These are phyloP conservation scores for Maudiozyma serrabonitensis DNA, from an alignment of 805 yeast species.

Conservation along the genomic window DNA sequence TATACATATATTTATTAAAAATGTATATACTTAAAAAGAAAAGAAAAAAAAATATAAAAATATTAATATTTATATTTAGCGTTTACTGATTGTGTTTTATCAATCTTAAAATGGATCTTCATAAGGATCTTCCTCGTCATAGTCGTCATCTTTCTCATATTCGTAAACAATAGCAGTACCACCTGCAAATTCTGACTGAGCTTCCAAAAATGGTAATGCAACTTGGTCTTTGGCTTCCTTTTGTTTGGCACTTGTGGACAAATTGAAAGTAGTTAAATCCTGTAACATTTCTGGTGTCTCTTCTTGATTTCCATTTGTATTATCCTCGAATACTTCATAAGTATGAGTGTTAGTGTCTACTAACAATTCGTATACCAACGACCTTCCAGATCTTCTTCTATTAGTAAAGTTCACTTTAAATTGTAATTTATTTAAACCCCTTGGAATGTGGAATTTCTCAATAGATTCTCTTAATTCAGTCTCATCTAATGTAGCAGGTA, in stretches of 20 bases:
- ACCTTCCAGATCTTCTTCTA: conserved; percentile 79
- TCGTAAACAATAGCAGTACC: conserved; percentile 89
- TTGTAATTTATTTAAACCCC: conserved; percentile 37
- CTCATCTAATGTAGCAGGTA: conserved; percentile 30
- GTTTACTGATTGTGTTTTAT: background rate
- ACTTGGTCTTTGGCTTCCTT: conserved; percentile 73
- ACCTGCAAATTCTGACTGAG: conserved; percentile 65
- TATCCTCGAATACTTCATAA: conserved; percentile 24
- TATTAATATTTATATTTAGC: background rate
- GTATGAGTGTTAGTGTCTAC: conserved; percentile 42
- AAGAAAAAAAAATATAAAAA: background rate
- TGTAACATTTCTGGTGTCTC: conserved; percentile 50
- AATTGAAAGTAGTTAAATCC: conserved; percentile 79
- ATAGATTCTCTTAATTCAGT: conserved; percentile 38
- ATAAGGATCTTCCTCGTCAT: conserved; percentile 95
- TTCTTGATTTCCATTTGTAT: conserved; percentile 10
- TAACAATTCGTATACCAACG: conserved; percentile 44
- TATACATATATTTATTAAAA: background rate
- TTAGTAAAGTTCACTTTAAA: conserved; percentile 49
- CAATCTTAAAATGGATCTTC: conserved; percentile 78
- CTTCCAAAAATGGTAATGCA: conserved; percentile 83
- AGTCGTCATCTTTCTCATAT: conserved; percentile 93
- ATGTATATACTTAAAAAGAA: background rate
- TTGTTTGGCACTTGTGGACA: conserved; percentile 67
- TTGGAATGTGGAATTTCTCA: conserved; percentile 38